phyloP scores from a whole-genome alignment of 768 basidiomycete species.

The Macrolepiota albuminosa region DNA sequence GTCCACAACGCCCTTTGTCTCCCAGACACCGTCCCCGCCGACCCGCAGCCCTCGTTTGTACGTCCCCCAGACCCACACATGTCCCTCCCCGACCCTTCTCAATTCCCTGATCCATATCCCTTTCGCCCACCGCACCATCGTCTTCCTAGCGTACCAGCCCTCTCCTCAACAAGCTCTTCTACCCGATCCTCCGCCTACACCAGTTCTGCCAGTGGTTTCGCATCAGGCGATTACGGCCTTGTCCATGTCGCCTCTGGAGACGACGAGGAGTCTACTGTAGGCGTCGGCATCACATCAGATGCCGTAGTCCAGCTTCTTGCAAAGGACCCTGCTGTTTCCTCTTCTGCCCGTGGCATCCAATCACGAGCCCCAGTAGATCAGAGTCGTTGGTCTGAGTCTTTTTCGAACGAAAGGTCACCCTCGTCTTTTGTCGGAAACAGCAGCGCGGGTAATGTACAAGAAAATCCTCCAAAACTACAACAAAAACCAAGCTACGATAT shows the following conservation, averaged over 20 bases:
- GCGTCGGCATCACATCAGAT: conserved; percentile 62
- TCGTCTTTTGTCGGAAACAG: conserved; percentile 61
- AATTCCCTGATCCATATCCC: conserved; percentile 71
- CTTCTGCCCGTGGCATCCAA: conserved; percentile 37
- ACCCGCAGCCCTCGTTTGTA: conserved; percentile 30
- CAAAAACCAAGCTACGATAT: conserved; percentile 74
- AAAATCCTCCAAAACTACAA: conserved; percentile 42
- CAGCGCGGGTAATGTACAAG: conserved; percentile 33
- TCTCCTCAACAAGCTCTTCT: conserved; percentile 69
- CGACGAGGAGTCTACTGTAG: conserved; percentile 50
- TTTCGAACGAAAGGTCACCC: conserved; percentile 62
- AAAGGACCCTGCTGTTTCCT: conserved; percentile 41
- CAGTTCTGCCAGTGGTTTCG: conserved; percentile 58
- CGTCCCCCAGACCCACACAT: conserved; percentile 37
- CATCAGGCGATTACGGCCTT: conserved; percentile 58
- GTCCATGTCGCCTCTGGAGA: conserved; percentile 64
- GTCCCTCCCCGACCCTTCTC: conserved; percentile 57
- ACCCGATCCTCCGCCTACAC: conserved; percentile 78
- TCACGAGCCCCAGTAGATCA: conserved; percentile 56
- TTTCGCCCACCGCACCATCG: conserved; percentile 48
- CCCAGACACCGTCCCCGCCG: conserved; percentile 15
- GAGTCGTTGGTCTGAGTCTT: conserved; percentile 69
- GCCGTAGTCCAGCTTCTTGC: conserved; percentile 58
- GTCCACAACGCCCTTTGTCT: not conserved
- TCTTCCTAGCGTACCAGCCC: conserved; percentile 47